Conservation (phyloP, 169 alveolate genomes). For the Toxoplasma gondii region DNA sequence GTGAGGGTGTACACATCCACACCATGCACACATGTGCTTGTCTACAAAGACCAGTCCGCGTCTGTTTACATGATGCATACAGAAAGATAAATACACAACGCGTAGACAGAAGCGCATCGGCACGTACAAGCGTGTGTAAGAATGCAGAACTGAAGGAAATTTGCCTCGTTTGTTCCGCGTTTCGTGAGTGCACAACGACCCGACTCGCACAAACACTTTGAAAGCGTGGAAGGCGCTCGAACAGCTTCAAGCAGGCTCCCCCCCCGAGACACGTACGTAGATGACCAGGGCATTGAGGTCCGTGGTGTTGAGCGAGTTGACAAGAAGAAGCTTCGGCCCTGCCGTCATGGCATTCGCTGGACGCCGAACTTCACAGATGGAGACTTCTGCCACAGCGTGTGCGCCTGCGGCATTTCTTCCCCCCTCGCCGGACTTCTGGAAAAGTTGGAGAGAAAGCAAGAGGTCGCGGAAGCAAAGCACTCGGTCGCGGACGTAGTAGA, state of each 20-base stretch:
- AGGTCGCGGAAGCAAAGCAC: constrained; percentile 54
- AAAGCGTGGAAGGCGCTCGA: no score
- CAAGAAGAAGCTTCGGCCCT: constrained; percentile 61
- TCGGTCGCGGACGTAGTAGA: constrained; percentile 56
- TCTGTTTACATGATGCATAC: no score
- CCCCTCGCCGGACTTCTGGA: not conserved
- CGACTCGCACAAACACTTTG: no score
- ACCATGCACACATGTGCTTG: not conserved
- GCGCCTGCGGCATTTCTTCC: not conserved
- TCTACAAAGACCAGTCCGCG: no score
- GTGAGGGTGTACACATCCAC: not conserved
- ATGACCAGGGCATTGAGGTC: constrained; percentile 69
- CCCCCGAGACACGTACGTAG: no score
- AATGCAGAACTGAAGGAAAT: no score
- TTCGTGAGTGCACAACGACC: no score
- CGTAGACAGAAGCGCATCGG: no score
- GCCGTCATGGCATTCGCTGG: constrained; percentile 70
- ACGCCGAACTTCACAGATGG: constrained; percentile 58
- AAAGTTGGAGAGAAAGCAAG: constrained; percentile 26
- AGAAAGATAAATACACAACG: no score
- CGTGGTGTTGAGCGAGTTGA: constrained; percentile 59
- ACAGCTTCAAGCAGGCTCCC: no score
- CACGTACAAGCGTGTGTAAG: no score
- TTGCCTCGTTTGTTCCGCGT: no score
- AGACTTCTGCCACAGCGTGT: constrained; percentile 33